phyloP scores from a whole-genome alignment of 2,329 filamentous ascomycete species.

The Fusarium papillatum region DNA sequence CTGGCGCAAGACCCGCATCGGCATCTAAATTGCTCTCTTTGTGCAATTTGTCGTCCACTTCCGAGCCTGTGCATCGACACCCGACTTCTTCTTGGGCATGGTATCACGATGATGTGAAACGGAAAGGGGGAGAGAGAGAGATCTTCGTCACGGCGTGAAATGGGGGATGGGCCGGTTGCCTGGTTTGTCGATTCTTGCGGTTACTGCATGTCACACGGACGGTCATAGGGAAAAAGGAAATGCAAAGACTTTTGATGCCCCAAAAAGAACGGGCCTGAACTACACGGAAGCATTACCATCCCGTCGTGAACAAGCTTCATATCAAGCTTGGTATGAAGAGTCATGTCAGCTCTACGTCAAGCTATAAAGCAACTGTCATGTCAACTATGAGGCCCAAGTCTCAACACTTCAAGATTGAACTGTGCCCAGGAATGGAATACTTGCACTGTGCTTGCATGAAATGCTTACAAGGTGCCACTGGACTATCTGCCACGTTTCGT shows the following conservation, averaged over 20 bases:
- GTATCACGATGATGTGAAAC: slow-evolving; percentile 45
- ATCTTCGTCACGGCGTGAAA: slow-evolving; percentile 42
- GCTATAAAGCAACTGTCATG: neutral
- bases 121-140: slow-evolving; percentile 28
- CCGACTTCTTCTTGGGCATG: slow-evolving; percentile 44
- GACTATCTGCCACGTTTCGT: neutral
- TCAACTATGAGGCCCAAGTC: neutral
- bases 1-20: slow-evolving; percentile 99
- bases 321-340: neutral
- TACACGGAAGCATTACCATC: slow-evolving; percentile 14
- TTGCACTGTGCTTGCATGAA: neutral
- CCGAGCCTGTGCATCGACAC: slow-evolving; percentile 45
- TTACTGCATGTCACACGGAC: slow-evolving; percentile 60
- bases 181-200: slow-evolving; percentile 54
- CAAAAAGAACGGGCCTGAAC: slow-evolving; percentile 42
- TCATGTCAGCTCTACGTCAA: slow-evolving; percentile 1
- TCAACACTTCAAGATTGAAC: neutral
- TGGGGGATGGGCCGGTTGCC: slow-evolving; percentile 49
- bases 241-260: slow-evolving; percentile 53
- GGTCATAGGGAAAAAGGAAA: slow-evolving; percentile 62
- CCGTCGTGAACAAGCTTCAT: slow-evolving; percentile 21
- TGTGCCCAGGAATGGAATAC: neutral
- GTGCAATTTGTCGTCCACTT: slow-evolving; percentile 44
- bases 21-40: slow-evolving; percentile 79
- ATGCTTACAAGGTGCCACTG: neutral